These are phyloP conservation scores for Colletotrichum sublineola DNA, from an alignment of 2,329 filamentous ascomycete genomes.

Conservation along the genomic window DNA sequence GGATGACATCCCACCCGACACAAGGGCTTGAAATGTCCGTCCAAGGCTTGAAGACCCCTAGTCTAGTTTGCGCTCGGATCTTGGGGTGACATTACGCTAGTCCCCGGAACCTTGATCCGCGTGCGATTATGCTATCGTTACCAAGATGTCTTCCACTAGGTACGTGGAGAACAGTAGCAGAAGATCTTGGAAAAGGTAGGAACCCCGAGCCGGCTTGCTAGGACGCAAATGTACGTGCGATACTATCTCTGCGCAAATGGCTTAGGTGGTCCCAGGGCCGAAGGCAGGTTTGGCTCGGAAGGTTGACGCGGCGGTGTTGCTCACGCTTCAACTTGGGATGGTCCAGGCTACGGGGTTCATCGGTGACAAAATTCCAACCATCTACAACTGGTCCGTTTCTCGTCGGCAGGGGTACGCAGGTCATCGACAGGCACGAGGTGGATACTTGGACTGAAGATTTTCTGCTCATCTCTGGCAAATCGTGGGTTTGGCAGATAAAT, in stretches of 20 bases:
- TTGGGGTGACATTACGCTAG: constrained; percentile 24
- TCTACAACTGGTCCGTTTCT: constrained; percentile 1
- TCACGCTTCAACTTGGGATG: not conserved
- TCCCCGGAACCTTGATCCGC: constrained; percentile 21
- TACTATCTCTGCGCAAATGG: constrained; percentile 21
- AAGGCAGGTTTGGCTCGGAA: not conserved
- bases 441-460: not conserved
- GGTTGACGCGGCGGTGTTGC: not conserved
- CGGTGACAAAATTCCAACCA: constrained; percentile 16
- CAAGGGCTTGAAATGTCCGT: not conserved
- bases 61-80: constrained; percentile 35
- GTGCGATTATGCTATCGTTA: not conserved
- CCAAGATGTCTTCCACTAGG: constrained; percentile 1
- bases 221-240: not conserved
- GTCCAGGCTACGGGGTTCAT: not conserved
- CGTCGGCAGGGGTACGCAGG: constrained; percentile 11
- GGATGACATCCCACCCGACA: constrained; percentile 17
- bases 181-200: constrained; percentile 5
- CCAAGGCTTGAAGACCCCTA: not conserved
- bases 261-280: not conserved
- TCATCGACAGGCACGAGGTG: constrained; percentile 18
- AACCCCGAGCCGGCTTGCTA: constrained; percentile 13
- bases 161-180: not conserved
- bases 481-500: not conserved
- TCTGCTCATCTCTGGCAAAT: not conserved